phyloP scores from a whole-genome alignment of 2,329 filamentous ascomycete genomes.

The Aspergillus fructus region DNA sequence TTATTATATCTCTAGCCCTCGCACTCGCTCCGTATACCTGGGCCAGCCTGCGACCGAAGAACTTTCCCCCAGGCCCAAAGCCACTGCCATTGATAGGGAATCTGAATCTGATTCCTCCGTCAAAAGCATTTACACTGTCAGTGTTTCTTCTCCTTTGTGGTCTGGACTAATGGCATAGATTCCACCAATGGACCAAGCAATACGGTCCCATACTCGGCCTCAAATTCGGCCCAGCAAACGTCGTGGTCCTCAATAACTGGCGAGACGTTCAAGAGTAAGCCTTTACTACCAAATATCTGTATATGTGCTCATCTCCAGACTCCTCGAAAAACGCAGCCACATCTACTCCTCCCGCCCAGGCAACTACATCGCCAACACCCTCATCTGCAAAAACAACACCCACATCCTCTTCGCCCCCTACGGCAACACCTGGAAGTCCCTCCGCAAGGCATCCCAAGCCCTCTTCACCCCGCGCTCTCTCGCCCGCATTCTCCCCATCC shows the following conservation, averaged over 20 bases:
- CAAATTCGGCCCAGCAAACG: conserved; percentile 1
- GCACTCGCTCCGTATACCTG: conserved; percentile 4
- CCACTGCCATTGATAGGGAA: conserved; percentile 1
- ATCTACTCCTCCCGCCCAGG: conserved; percentile 6
- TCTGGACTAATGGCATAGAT: not conserved
- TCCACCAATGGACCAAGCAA: conserved; percentile 4
- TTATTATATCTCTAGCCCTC: not conserved
- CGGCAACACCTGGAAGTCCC: not conserved
- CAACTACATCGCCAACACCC: conserved; percentile 8
- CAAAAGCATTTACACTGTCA: not conserved
- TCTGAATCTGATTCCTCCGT: conserved; percentile 2
- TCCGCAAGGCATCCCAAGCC: not conserved
- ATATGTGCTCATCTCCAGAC: not conserved
- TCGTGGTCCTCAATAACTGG: not conserved
- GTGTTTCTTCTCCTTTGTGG: not conserved
- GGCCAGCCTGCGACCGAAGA: conserved; percentile 4
- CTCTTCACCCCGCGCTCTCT: not conserved
- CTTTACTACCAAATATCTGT: too few species aligned
- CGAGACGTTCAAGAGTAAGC: not conserved
- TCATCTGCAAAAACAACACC: conserved; percentile 5
- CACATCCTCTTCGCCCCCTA: conserved; percentile 6
- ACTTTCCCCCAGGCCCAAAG: conserved; percentile 4
- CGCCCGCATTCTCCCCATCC: not conserved
- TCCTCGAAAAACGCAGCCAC: conserved; percentile 4
- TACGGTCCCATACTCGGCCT: not conserved